These are phyloP conservation scores for Moesziomyces aphidis DNA, from an alignment of 1,284 basidiomycete genomes.

Conservation along the genomic window DNA sequence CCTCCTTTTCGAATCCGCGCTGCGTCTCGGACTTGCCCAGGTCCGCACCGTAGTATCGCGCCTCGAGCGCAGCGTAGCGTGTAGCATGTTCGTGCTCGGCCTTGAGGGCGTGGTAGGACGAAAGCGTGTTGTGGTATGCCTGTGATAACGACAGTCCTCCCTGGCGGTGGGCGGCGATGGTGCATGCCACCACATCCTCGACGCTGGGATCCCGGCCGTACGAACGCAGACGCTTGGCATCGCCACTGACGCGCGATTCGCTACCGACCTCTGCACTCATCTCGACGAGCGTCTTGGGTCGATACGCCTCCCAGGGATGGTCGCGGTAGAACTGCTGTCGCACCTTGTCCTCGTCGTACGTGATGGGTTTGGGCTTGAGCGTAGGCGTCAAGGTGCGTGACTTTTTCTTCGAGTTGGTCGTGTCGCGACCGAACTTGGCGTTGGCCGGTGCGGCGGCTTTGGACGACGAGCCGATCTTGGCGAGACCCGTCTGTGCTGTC, in stretches of 20 bases:
- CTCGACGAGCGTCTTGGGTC: conserved; percentile 83
- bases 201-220: conserved; percentile 77
- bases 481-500: conserved; percentile 1
- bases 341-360: conserved; percentile 86
- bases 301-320: conserved; percentile 94
- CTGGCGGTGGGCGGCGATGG: conserved; percentile 79
- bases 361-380: conserved; percentile 75
- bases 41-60: conserved; percentile 79
- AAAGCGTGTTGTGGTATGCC: conserved; percentile 75
- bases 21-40: conserved; percentile 71
- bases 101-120: conserved; percentile 52
- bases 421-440: conserved; percentile 32
- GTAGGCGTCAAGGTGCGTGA: conserved; percentile 71
- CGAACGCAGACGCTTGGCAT: conserved; percentile 70
- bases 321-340: conserved; percentile 92
- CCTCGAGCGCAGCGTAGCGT: conserved; percentile 82
- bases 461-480: conserved; percentile 29
- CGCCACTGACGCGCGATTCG: conserved; percentile 73
- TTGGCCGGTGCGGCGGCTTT: conserved; percentile 8
- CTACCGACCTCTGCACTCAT: conserved; percentile 69
- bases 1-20: conserved; percentile 59
- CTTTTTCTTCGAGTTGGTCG: conserved; percentile 54
- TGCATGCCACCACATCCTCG: conserved; percentile 87
- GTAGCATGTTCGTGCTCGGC: conserved; percentile 80
- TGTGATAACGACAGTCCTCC: conserved; percentile 78